Base-by-base conservation (phyloP, 164 flowering plant genomes). In the Houttuynia cordata region DNA sequence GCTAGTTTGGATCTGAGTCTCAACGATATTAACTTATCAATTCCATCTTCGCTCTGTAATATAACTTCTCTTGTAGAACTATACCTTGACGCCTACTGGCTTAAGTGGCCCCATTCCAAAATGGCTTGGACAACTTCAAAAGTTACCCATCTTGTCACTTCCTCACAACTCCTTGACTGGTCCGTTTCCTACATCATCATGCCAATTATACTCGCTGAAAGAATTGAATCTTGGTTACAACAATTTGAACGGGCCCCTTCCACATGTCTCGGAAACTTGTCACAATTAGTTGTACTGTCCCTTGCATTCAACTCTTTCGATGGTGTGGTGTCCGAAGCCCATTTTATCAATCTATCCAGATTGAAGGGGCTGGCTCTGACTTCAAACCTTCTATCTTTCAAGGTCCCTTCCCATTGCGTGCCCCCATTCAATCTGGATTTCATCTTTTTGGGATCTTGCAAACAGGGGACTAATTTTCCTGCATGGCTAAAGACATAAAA, bases 1-100 rank as follows among this genome's bases (percentile, higher is more conserved):
- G 22, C 10, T 4, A 7, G 9, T 10, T 39, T 63, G 23, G 59
- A 63, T 24, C 30, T 63, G 1, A 1, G 18, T 22, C 10, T 9
- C 0, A 63, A 63, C 51, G 3, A 2, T 9, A 14, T 14, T 23
- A 1, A 45, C 17, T 54, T 39, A 24, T 24, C 45, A 51, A 40
- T 42, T 10, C 63, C 62, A 13, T 19, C 7, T 12, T 64, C 62
- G 67, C 50, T 64, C 3, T 34, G 37, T 19, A 49, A 50, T 50
- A 9, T 57, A 7, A 64, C 39, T 30, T 34, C 49, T 17, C 37
- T 64, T 18, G 42, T 7, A 1, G 9, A 1, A 7, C 55, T 64
- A 4, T 0, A 4, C 6, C 49, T 64, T 18, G 3, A 12, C 1
- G 0, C 7, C 1, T 24, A 30, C 34, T 6, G 25, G 25, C 3